Evolutionary conservation across 441 rosid species (phyloP).

Genomic region (Adansonia gregorii): DNA sequence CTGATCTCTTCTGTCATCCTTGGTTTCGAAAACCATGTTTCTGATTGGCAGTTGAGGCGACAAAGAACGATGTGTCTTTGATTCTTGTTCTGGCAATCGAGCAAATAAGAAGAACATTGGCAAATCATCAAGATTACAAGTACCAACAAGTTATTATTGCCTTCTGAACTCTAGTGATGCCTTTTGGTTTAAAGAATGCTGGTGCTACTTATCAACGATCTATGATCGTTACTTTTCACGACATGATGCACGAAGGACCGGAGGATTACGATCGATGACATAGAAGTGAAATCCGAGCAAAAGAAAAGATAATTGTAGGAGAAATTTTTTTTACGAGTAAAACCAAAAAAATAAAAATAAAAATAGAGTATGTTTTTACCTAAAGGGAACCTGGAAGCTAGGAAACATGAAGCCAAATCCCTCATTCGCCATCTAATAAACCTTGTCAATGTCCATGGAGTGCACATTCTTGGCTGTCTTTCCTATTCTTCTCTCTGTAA

Average conservation of each 20-base stretch:
- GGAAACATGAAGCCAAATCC: constrained; percentile 70
- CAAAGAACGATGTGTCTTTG: constrained; percentile 26
- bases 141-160: too few species aligned
- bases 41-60: constrained; percentile 23
- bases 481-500: not conserved
- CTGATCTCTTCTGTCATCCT: constrained; percentile 28
- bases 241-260: too few species aligned
- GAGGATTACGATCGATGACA: too few species aligned
- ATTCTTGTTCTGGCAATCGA: constrained; percentile 39
- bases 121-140: not conserved
- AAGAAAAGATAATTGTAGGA: too few species aligned
- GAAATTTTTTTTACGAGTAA: too few species aligned
- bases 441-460: constrained; percentile 52
- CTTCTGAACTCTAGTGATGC: too few species aligned
- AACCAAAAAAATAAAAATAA: not conserved
- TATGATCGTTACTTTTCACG: too few species aligned
- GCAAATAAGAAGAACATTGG: not conserved
- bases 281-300: too few species aligned
- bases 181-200: too few species aligned
- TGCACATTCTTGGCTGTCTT: constrained; percentile 36
- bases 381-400: constrained; percentile 53
- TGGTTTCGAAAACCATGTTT: constrained; percentile 32
- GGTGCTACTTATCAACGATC: too few species aligned
- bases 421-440: constrained; percentile 60
- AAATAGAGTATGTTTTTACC: constrained; percentile 26